Conservation (phyloP, 1,284 basidiomycete genomes). For the Marasmius oreades region DNA sequence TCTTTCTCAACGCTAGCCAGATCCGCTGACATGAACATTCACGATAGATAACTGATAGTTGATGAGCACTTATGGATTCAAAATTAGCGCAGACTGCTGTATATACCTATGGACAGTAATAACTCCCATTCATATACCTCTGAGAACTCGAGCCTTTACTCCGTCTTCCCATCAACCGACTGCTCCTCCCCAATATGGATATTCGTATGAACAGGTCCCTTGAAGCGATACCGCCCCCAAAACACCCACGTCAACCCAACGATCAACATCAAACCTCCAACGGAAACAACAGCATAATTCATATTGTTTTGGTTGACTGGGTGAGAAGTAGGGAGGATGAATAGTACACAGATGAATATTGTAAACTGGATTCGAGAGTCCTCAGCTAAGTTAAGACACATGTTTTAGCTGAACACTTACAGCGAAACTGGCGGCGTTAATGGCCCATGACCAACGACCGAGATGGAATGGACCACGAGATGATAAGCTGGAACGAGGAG, state of each 20-base stretch:
- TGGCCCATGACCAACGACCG: constrained; percentile 49
- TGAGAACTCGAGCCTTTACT: neutral
- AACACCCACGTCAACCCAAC: constrained; percentile 38
- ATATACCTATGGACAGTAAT: neutral
- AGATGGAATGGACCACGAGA: constrained; percentile 52
- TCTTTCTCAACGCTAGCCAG: neutral
- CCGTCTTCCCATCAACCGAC: constrained; percentile 24
- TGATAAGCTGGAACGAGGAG: constrained; percentile 30
- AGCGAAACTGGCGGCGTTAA: constrained; percentile 46
- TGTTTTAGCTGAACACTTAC: constrained; percentile 26
- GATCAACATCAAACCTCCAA: constrained; percentile 41
- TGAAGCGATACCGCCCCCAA: constrained; percentile 36
- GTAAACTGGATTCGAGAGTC: constrained; percentile 36
- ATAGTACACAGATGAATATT: constrained; percentile 51
- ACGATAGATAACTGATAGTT: too few species aligned
- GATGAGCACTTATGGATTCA: too few species aligned
- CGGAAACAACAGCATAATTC: constrained; percentile 59
- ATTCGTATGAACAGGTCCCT: constrained; percentile 30
- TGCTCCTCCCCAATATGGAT: constrained; percentile 23
- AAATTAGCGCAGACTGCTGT: too few species aligned
- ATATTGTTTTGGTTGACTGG: constrained; percentile 59
- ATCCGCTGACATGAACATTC: too few species aligned
- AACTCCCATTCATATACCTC: neutral
- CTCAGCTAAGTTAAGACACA: constrained; percentile 2
- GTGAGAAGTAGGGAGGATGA: constrained; percentile 57